These are phyloP conservation scores for Monascus purpureus DNA, from an alignment of 495 filamentous ascomycete species.

Conservation along the genomic window DNA sequence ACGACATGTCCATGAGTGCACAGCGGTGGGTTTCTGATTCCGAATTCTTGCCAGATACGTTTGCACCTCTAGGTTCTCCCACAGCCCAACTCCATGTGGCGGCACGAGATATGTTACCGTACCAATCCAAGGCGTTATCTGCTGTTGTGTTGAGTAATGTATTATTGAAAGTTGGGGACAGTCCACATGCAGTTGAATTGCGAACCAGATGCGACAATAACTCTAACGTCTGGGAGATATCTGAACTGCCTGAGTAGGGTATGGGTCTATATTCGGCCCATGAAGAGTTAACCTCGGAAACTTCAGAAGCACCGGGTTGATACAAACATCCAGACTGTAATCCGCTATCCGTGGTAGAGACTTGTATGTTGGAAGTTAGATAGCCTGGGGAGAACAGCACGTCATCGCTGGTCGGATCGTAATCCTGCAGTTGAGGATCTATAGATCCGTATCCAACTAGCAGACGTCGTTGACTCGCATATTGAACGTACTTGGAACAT, in stretches of 20 bases:
- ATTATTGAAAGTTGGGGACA: conserved; percentile 41
- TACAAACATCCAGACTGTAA: conserved; percentile 40
- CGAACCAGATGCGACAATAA: conserved; percentile 16
- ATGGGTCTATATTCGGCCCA: conserved; percentile 34
- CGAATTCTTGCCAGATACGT: conserved; percentile 8
- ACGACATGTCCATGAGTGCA: conserved; percentile 32
- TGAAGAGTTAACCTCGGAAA: conserved; percentile 39
- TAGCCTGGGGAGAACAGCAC: conserved; percentile 30
- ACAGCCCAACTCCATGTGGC: conserved; percentile 47
- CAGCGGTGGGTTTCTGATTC: conserved; percentile 28
- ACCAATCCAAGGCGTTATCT: conserved; percentile 25
- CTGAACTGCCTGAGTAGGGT: conserved; percentile 15
- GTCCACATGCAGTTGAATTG: conserved; percentile 41
- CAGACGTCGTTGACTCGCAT: conserved; percentile 33
- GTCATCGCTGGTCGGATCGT: conserved; percentile 32
- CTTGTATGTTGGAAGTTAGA: conserved; percentile 15
- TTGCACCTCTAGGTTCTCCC: conserved; percentile 35
- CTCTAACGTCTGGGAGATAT: conserved; percentile 17
- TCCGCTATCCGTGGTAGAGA: conserved; percentile 17
- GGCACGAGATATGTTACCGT: conserved; percentile 35
- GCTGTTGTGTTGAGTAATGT: conserved; percentile 41
- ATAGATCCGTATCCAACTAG: conserved; percentile 40
- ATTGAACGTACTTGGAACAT: conserved; percentile 38
- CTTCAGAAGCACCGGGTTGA: conserved; percentile 14
- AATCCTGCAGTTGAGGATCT: conserved; percentile 40